Percentiles rank a stretch among this genome's conserved stretches.
Evolutionary conservation across 208 protist genomes (phyloP).

Genomic region (Phytomonas serpens): DNA sequence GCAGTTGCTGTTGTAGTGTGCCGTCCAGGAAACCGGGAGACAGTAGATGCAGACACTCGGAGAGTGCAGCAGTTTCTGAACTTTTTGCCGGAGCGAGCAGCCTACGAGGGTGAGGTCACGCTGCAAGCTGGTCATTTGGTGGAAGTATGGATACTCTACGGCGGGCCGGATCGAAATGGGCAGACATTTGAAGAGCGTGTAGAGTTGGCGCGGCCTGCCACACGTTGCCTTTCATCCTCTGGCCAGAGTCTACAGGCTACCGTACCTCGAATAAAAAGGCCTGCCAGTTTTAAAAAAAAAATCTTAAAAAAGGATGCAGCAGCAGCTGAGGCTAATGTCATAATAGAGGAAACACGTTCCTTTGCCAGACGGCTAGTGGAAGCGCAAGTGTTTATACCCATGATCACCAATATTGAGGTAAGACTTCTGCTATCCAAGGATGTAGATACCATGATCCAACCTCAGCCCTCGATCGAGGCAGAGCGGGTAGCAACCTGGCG

Average conservation of each 20-base stretch:
- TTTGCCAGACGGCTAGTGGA: not conserved
- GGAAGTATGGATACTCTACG: constrained; percentile 82
- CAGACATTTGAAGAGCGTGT: constrained; percentile 38
- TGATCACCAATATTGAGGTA: constrained; percentile 65
- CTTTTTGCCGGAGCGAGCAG: constrained; percentile 27
- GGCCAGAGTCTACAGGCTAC: too few species aligned
- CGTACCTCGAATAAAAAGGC: too few species aligned
- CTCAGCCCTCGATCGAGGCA: constrained; percentile 40
- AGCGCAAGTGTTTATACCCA: constrained; percentile 39
- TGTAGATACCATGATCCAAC: constrained; percentile 35
- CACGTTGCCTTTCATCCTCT: too few species aligned
- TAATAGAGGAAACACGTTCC: not conserved
- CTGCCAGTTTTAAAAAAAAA: too few species aligned
- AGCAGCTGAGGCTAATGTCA: not conserved
- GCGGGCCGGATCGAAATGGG: constrained; percentile 66
- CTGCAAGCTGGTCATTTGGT: constrained; percentile 27
- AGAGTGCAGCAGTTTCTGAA: constrained; percentile 40
- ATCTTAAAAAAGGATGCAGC: too few species aligned
- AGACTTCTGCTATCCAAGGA: constrained; percentile 27
- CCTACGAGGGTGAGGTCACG: constrained; percentile 40
- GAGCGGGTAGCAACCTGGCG: constrained; percentile 48
- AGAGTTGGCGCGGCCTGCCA: not conserved
- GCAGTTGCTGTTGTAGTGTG: constrained; percentile 51
- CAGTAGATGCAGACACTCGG: constrained; percentile 13
- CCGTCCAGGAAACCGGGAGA: not conserved